phyloP scores from a whole-genome alignment of 768 basidiomycete species.

The Auriculariales sp. region DNA sequence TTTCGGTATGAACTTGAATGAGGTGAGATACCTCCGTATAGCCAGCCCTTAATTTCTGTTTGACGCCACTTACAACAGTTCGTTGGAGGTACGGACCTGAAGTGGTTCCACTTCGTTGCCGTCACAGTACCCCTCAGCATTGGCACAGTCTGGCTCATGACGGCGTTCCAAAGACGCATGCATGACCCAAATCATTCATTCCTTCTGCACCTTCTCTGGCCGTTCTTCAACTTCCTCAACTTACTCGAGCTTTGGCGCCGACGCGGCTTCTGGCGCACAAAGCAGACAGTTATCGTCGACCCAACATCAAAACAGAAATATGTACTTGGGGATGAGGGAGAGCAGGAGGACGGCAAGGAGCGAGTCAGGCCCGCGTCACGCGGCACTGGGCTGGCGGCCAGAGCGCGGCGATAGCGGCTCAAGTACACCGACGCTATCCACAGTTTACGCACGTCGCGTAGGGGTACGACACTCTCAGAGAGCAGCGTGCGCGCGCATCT shows the following conservation, averaged over 20 bases:
- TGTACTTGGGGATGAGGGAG: background rate
- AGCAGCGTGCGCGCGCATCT: too few species aligned
- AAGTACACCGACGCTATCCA: too few species aligned
- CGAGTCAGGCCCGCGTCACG: background rate
- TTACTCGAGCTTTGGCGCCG: background rate
- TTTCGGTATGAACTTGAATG: slow-evolving; percentile 42
- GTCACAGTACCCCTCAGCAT: slow-evolving; percentile 32
- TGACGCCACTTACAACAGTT: background rate
- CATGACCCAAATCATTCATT: background rate
- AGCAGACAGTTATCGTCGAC: background rate
- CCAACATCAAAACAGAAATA: background rate
- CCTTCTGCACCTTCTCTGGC: background rate
- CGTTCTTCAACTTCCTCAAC: background rate
- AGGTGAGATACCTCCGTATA: slow-evolving; percentile 24
- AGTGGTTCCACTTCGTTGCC: slow-evolving; percentile 20
- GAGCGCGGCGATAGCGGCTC: background rate
- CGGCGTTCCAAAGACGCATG: slow-evolving; percentile 30
- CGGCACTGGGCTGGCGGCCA: background rate
- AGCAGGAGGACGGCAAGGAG: background rate
- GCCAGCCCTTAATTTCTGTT: slow-evolving; percentile 4
- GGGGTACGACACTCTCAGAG: too few species aligned
- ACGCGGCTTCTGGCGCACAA: background rate
- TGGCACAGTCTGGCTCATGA: slow-evolving; percentile 37
- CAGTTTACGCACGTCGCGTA: too few species aligned
- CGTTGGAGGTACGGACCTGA: background rate